phyloP scores from a whole-genome alignment of 495 filamentous ascomycete genomes.

The Hyaloscypha variabilis region DNA sequence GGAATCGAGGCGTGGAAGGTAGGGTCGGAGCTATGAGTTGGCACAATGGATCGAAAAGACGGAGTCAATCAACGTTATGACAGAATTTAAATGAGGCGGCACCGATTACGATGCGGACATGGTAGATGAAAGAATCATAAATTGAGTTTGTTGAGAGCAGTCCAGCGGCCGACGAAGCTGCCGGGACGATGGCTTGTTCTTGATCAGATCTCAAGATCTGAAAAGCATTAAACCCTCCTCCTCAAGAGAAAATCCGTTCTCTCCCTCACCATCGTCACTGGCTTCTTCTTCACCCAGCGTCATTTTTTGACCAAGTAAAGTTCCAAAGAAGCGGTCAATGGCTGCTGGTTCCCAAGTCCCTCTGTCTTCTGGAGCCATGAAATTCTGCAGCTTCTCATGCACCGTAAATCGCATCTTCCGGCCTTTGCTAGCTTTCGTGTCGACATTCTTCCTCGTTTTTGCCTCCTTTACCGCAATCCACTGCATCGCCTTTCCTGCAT shows the following conservation, averaged over 20 bases:
- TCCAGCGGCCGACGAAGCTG: too few relatives aligned
- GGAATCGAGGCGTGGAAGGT: neutral
- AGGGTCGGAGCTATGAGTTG: neutral
- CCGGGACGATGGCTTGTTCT: too few relatives aligned
- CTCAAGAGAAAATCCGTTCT: constrained; percentile 55
- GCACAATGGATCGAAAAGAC: too few relatives aligned
- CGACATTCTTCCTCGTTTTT: constrained; percentile 79
- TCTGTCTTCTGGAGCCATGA: constrained; percentile 91
- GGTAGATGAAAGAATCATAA: neutral
- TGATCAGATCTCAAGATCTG: constrained; percentile 35
- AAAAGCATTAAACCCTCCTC: constrained; percentile 80
- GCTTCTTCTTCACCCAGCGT: constrained; percentile 70
- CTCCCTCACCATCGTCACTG: constrained; percentile 45
- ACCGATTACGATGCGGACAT: neutral
- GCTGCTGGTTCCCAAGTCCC: constrained; percentile 75
- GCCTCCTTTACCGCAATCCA: constrained; percentile 76
- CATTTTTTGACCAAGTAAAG: constrained; percentile 81
- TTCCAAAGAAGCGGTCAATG: constrained; percentile 85
- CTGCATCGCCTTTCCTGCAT: constrained; percentile 43
- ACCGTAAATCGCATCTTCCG: constrained; percentile 91
- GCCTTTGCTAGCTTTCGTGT: constrained; percentile 94
- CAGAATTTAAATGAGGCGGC: neutral
- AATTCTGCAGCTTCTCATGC: constrained; percentile 96
- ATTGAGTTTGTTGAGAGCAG: neutral
- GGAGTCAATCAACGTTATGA: neutral